A percentile compares a stretch with the other conserved stretches of the same genome.
These are phyloP conservation scores for Penicillium sp. DNA, from an alignment of 2,329 filamentous ascomycete genomes.

Conservation along the genomic window DNA sequence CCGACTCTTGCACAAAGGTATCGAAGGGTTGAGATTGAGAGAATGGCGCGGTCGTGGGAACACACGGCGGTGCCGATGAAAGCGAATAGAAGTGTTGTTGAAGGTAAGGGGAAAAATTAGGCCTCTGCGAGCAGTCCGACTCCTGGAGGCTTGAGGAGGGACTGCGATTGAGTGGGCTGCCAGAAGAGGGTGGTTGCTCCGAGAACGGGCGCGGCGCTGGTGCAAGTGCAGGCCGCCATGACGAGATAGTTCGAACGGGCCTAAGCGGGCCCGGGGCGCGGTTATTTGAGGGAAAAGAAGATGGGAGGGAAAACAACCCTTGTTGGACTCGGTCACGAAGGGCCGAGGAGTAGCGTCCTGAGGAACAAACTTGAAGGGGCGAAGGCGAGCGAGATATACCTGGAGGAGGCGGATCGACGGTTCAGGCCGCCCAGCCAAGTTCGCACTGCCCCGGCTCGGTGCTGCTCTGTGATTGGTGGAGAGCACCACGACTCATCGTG, in stretches of 20 bases:
- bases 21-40: constrained; percentile 23
- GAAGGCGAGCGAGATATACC: constrained; percentile 16
- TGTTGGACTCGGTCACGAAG: constrained; percentile 17
- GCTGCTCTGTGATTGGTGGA: constrained; percentile 12
- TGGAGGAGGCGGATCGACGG: constrained; percentile 4
- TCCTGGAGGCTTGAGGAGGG: constrained; percentile 21
- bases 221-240: constrained; percentile 28
- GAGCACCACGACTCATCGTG: constrained; percentile 26
- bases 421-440: background rate
- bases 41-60: constrained; percentile 20
- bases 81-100: constrained; percentile 16
- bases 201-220: constrained; percentile 20
- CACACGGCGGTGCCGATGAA: constrained; percentile 15
- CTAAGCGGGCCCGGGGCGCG: constrained; percentile 31
- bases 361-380: constrained; percentile 20
- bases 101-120: constrained; percentile 15
- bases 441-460: constrained; percentile 1
- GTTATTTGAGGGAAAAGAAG: background rate
- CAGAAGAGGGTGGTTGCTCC: constrained; percentile 19
- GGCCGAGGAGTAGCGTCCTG: constrained; percentile 25
- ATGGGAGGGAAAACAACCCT: constrained; percentile 1
- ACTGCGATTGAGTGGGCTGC: constrained; percentile 18
- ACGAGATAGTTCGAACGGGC: constrained; percentile 30
- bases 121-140: constrained; percentile 17
- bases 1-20: constrained; percentile 20